Conservation (phyloP, 2,329 filamentous ascomycete species). For the Neodidymelliopsis sp. region DNA sequence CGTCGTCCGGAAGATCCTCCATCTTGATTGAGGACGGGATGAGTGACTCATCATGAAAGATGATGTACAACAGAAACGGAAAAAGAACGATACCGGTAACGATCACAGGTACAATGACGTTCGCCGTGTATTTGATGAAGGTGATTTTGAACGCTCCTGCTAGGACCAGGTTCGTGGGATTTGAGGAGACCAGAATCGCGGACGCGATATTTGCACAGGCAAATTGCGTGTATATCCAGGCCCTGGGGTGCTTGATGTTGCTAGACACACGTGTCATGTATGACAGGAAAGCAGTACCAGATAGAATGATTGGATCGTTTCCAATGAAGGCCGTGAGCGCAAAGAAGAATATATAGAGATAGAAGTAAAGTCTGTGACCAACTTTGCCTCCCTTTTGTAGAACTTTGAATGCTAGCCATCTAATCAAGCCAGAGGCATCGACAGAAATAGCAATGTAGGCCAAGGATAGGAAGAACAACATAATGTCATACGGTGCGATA, state of each 20-base stretch:
- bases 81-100: constrained; percentile 73
- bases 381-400: constrained; percentile 70
- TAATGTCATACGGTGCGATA: constrained; percentile 75
- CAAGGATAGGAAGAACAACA: constrained; percentile 76
- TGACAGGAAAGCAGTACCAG: constrained; percentile 75
- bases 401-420: constrained; percentile 74
- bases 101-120: constrained; percentile 76
- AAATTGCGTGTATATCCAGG: constrained; percentile 78
- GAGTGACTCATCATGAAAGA: constrained; percentile 69
- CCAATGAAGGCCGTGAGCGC: constrained; percentile 71
- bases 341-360: constrained; percentile 77
- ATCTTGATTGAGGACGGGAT: constrained; percentile 72
- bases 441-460: constrained; percentile 82
- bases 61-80: constrained; percentile 72
- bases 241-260: constrained; percentile 74
- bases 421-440: constrained; percentile 76
- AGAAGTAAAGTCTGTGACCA: constrained; percentile 75
- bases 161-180: constrained; percentile 78
- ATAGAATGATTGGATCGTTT: constrained; percentile 78
- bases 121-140: constrained; percentile 77
- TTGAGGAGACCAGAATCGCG: constrained; percentile 78
- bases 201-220: constrained; percentile 76
- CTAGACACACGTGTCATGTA: constrained; percentile 79
- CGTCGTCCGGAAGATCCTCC: constrained; percentile 69
- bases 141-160: constrained; percentile 75